phyloP scores from a whole-genome alignment of 805 yeast species.

The Sugiyamaella boreocaroliniensis region DNA sequence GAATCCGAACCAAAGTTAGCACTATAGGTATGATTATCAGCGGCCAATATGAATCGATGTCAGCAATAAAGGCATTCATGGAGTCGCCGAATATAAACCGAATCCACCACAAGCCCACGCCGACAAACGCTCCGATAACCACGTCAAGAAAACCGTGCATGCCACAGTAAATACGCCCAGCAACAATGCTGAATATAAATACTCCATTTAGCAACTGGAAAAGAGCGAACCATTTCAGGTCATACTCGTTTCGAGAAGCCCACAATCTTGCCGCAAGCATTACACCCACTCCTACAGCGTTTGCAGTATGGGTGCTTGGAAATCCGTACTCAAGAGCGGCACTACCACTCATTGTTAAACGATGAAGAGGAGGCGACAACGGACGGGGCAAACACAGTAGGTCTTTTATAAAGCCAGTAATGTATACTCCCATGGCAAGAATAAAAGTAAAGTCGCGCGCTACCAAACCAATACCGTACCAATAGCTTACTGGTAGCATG shows the following conservation, averaged over 20 bases:
- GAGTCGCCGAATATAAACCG: slow-evolving; percentile 37
- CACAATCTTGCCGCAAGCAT: slow-evolving; percentile 32
- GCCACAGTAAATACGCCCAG: slow-evolving; percentile 89
- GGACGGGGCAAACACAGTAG: slow-evolving; percentile 89
- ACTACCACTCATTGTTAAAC: slow-evolving; percentile 85
- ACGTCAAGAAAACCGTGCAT: slow-evolving; percentile 94
- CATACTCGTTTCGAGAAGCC: slow-evolving; percentile 1
- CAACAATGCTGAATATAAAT: slow-evolving; percentile 58
- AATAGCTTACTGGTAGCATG: slow-evolving; percentile 75
- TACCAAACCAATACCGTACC: slow-evolving; percentile 60
- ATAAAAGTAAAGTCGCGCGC: slow-evolving; percentile 62
- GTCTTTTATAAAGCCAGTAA: slow-evolving; percentile 73
- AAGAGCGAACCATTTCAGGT: not conserved
- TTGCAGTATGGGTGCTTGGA: slow-evolving; percentile 91
- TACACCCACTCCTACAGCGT: slow-evolving; percentile 76
- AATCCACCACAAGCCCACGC: slow-evolving; percentile 44
- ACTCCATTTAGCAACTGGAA: slow-evolving; percentile 21
- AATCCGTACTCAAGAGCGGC: slow-evolving; percentile 93
- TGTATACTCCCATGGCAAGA: slow-evolving; percentile 50
- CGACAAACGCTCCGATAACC: slow-evolving; percentile 56
- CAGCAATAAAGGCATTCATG: slow-evolving; percentile 44
- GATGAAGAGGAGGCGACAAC: slow-evolving; percentile 78
- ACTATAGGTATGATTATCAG: slow-evolving; percentile 24
- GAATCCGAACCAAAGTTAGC: slow-evolving; percentile 51
- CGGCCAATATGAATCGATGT: slow-evolving; percentile 1